Evolutionary conservation across 495 filamentous ascomycete species (phyloP).

Genomic region (Aspergillus panamensis): DNA sequence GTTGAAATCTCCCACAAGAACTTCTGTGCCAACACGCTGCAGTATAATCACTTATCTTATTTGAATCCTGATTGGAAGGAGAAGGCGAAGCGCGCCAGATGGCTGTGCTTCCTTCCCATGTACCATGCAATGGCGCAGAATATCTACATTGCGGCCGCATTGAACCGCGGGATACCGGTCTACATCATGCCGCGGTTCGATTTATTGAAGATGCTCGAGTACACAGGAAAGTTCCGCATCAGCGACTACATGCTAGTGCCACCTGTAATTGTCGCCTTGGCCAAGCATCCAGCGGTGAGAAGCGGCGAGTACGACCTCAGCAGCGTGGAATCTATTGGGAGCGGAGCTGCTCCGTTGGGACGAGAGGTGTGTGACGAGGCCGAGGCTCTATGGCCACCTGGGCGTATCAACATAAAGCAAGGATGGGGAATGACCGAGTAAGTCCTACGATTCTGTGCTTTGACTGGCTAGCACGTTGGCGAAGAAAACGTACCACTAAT

Average conservation of each 20-base stretch:
- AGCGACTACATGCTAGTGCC: slow-evolving; percentile 61
- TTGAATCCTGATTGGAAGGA: slow-evolving; percentile 47
- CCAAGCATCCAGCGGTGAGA: slow-evolving; percentile 61
- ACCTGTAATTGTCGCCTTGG: slow-evolving; percentile 67
- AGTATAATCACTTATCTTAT: slow-evolving; percentile 46
- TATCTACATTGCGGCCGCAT: slow-evolving; percentile 43
- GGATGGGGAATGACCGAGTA: slow-evolving; percentile 86
- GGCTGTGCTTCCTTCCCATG: slow-evolving; percentile 65
- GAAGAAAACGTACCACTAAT: slow-evolving; percentile 7
- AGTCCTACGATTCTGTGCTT: slow-evolving; percentile 24
- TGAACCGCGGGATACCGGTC: slow-evolving; percentile 45
- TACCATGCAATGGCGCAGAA: slow-evolving; percentile 65
- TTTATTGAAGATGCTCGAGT: slow-evolving; percentile 64
- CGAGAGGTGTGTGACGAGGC: slow-evolving; percentile 59
- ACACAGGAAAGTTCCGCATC: slow-evolving; percentile 65
- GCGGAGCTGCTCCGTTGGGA: slow-evolving; percentile 63
- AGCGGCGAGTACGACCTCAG: slow-evolving; percentile 63
- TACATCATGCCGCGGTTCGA: slow-evolving; percentile 76
- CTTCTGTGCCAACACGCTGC: slow-evolving; percentile 66
- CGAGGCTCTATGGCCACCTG: slow-evolving; percentile 53
- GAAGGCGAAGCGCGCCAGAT: slow-evolving; percentile 31
- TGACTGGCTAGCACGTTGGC: not conserved
- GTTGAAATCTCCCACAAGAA: slow-evolving; percentile 74
- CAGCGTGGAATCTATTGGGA: slow-evolving; percentile 52
- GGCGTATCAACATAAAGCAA: slow-evolving; percentile 61